Evolutionary conservation across 257 asterid genomes (phyloP).

Genomic region (Sherardia arvensis): DNA sequence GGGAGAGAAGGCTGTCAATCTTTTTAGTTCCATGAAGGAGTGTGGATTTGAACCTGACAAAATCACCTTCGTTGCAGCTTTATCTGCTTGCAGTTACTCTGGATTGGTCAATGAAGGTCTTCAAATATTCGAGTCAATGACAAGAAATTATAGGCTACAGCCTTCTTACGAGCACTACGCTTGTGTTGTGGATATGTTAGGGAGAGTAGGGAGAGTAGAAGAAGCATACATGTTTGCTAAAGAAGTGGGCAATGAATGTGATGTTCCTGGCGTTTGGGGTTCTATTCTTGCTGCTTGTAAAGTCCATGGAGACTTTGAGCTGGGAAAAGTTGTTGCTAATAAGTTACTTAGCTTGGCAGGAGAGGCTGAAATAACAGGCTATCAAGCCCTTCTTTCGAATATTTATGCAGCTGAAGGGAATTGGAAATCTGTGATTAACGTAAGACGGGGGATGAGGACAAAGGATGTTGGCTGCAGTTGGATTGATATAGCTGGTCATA

Average conservation of each 20-base stretch:
- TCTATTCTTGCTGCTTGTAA: slow-evolving; percentile 74
- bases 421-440: slow-evolving; percentile 55
- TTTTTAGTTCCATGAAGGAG: slow-evolving; percentile 47
- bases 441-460: slow-evolving; percentile 54
- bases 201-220: slow-evolving; percentile 74
- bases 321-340: slow-evolving; percentile 68
- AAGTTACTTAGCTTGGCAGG: slow-evolving; percentile 56
- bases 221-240: slow-evolving; percentile 66
- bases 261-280: slow-evolving; percentile 67
- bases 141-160: slow-evolving; percentile 35
- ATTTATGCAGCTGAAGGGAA: slow-evolving; percentile 83
- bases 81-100: slow-evolving; percentile 74
- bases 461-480: slow-evolving; percentile 93
- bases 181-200: slow-evolving; percentile 79
- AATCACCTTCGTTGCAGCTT: slow-evolving; percentile 52
- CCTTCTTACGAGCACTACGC: slow-evolving; percentile 68
- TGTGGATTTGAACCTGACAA: slow-evolving; percentile 42
- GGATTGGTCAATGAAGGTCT: slow-evolving; percentile 69
- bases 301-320: slow-evolving; percentile 51
- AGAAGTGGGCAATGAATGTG: slow-evolving; percentile 44
- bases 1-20: slow-evolving; percentile 57
- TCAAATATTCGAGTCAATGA: slow-evolving; percentile 57
- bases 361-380: slow-evolving; percentile 36
- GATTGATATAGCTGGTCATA: slow-evolving; percentile 52
- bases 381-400: slow-evolving; percentile 72